Percentiles rank a stretch among this genome's conserved stretches.
These are phyloP conservation scores for Colletotrichum magnum DNA, from an alignment of 2,329 filamentous ascomycete genomes.

Conservation along the genomic window DNA sequence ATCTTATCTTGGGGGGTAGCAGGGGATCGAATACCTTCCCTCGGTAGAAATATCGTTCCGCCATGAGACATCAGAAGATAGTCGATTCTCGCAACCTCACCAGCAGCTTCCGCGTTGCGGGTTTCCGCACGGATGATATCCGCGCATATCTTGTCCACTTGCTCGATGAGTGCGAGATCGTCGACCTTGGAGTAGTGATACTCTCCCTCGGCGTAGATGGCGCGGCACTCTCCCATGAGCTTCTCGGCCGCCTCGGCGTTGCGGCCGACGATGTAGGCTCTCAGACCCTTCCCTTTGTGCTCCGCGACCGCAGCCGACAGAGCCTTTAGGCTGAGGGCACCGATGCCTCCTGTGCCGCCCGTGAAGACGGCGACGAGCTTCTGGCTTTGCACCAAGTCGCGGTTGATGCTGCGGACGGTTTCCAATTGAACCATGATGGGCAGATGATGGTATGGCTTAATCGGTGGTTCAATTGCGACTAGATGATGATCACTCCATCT, in stretches of 20 bases:
- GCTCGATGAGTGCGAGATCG: not conserved
- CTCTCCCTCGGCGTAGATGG: not conserved
- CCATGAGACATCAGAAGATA: not conserved
- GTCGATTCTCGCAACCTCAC: not conserved
- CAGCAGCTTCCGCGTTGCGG: not conserved
- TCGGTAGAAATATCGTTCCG: not conserved
- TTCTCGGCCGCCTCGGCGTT: not conserved
- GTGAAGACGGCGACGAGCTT: conserved; percentile 14
- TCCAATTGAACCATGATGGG: not conserved
- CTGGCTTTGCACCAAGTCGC: conserved; percentile 8
- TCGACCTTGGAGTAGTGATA: not conserved
- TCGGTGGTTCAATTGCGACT: not conserved
- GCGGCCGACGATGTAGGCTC: conserved; percentile 2
- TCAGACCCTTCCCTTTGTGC: not conserved
- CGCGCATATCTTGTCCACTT: not conserved
- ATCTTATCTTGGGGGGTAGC: too few species aligned
- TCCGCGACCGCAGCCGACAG: not conserved
- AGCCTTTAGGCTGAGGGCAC: not conserved
- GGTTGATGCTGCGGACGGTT: conserved; percentile 2
- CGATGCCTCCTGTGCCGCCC: conserved; percentile 6
- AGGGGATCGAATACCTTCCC: not conserved
- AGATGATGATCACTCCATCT: not conserved
- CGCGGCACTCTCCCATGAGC: not conserved
- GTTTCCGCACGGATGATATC: not conserved
- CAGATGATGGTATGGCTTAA: not conserved